Base-by-base conservation (phyloP, 768 basidiomycete species). In the Artomyces pyxidatus region DNA sequence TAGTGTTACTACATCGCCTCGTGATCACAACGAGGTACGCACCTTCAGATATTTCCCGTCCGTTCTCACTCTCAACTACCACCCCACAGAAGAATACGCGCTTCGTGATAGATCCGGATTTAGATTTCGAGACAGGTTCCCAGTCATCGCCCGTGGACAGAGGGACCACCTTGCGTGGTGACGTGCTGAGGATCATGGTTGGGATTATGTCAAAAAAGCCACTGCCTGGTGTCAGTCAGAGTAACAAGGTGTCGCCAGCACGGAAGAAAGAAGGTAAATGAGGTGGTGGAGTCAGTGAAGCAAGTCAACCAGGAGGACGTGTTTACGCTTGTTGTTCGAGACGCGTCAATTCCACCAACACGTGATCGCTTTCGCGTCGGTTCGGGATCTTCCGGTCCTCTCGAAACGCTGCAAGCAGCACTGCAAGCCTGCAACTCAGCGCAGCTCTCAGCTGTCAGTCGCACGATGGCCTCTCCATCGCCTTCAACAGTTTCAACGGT, bases 11-110 rank as follows among this genome's bases (percentile, higher is more conserved):
- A 29, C 8, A 11, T 14, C 10, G 27, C 26, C 42, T 23, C 23
- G 14, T 6, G 27, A 42, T 29, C 47, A 10, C 17, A 25, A 22
- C 42, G 40, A 12, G 21, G 19, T 8, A 63, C 65, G 60, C 63
- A 82, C 87, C 86, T 65, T 82, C 79, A 32, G 81, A 75, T 43
- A 88, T 74, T 50, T 79, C 73, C 57, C 71, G 76, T 6, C 84
- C 85, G 55, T 78, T 74, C 54, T 85, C 84, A 45, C 81, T 82
- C 68, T 96, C 91, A 26, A 95, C 83, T 12, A 95, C 88, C 17
- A 95, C 87, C 38, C 88, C 88, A 61, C 87, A 89, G 62, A 86
- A 86, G 65, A 94, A 95, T 22, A 84, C 87, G 61, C 92, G 85
- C 63, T 76, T 83, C 6, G 85, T 93, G 54, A 79, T 58, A 44